These are phyloP conservation scores for Aquanectria penicillioides DNA, from an alignment of 2,329 filamentous ascomycete genomes.

Conservation along the genomic window DNA sequence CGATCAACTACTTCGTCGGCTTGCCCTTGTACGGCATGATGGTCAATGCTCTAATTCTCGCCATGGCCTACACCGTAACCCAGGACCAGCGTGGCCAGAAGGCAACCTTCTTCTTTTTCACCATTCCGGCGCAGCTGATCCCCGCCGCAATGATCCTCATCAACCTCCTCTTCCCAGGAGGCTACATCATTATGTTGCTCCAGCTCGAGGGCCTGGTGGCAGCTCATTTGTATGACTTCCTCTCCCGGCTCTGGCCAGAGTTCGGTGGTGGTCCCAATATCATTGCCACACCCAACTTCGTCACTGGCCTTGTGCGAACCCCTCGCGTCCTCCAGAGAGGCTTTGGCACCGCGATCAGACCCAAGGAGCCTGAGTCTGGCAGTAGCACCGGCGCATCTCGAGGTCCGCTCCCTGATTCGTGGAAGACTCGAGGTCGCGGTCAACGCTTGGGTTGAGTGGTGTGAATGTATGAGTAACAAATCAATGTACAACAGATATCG, in stretches of 20 bases:
- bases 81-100: constrained; percentile 85
- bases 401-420: constrained; percentile 69
- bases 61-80: constrained; percentile 83
- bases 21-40: constrained; percentile 58
- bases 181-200: constrained; percentile 64
- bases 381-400: constrained; percentile 53
- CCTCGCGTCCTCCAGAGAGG: constrained; percentile 31
- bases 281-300: constrained; percentile 76
- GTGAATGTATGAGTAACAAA: neutral
- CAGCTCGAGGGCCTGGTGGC: constrained; percentile 84
- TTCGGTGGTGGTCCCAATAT: constrained; percentile 86
- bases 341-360: constrained; percentile 67
- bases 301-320: constrained; percentile 73
- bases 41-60: constrained; percentile 77
- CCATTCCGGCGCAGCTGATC: constrained; percentile 82
- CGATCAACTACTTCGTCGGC: constrained; percentile 46
- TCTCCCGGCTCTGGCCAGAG: constrained; percentile 87
- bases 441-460: constrained; percentile 66
- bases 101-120: constrained; percentile 83
- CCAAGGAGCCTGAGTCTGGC: constrained; percentile 47
- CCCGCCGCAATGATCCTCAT: constrained; percentile 83
- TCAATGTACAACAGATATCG: neutral
- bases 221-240: constrained; percentile 90
- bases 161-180: constrained; percentile 73
- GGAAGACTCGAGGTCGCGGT: constrained; percentile 71